These are phyloP conservation scores for Boletellus emodensis DNA, from an alignment of 768 basidiomycete genomes.

Conservation along the genomic window DNA sequence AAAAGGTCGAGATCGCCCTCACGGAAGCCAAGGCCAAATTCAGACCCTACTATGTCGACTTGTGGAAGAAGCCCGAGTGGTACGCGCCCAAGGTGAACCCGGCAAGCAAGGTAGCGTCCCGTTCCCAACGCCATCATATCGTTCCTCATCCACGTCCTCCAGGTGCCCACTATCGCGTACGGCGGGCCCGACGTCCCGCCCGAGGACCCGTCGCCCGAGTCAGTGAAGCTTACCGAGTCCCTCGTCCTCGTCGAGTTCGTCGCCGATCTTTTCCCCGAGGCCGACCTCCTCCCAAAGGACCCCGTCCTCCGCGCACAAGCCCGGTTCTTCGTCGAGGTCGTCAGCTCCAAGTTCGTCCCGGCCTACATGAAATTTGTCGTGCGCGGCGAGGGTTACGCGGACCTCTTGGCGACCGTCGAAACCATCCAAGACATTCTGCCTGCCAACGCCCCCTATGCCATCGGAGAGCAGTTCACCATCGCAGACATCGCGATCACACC, in stretches of 20 bases:
- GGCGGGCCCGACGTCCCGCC: slow-evolving; percentile 56
- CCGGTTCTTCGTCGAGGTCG: slow-evolving; percentile 60
- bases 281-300: slow-evolving; percentile 48
- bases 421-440: slow-evolving; percentile 50
- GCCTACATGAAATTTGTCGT: slow-evolving; percentile 36
- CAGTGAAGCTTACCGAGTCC: slow-evolving; percentile 60
- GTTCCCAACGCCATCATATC: no score
- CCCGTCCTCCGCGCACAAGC: slow-evolving; percentile 54
- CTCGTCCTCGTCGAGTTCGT: slow-evolving; percentile 64
- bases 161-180: slow-evolving; percentile 43
- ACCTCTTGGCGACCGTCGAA: slow-evolving; percentile 42
- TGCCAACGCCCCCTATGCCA: slow-evolving; percentile 34
- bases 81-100: slow-evolving; percentile 63
- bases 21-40: slow-evolving; percentile 48
- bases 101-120: slow-evolving; percentile 50
- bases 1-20: slow-evolving; percentile 57
- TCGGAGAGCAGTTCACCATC: slow-evolving; percentile 35
- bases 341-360: slow-evolving; percentile 43
- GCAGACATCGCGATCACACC: slow-evolving; percentile 62
- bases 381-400: slow-evolving; percentile 39
- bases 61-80: slow-evolving; percentile 66
- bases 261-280: slow-evolving; percentile 52
- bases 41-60: slow-evolving; percentile 53
- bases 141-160: not conserved
- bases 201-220: slow-evolving; percentile 55